phyloP scores from a whole-genome alignment of 305 asterid genomes.

The Solanum aculeatissimum region DNA sequence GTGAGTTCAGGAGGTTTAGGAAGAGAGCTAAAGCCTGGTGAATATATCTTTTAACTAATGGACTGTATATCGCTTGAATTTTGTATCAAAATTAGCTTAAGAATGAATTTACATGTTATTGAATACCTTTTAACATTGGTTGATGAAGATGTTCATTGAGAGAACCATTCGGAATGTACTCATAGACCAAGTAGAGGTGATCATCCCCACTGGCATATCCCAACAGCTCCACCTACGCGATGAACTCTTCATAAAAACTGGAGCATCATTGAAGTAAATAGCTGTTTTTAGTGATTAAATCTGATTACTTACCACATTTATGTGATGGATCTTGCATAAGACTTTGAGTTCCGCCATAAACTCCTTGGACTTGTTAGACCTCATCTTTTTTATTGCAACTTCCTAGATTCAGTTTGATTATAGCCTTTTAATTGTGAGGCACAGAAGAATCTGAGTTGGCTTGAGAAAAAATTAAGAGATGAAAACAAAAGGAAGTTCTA shows the following conservation, averaged over 20 bases:
- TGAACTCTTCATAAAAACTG: neutral
- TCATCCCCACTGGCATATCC: slow-evolving; percentile 86
- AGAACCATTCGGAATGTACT: slow-evolving; percentile 62
- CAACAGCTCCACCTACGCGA: slow-evolving; percentile 64
- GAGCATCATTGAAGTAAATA: neutral
- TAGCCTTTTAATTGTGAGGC: neutral
- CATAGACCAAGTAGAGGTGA: slow-evolving; percentile 73
- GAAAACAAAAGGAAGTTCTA: neutral
- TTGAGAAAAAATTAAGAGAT: neutral
- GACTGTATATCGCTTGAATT: neutral
- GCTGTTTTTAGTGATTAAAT: neutral
- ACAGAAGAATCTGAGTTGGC: neutral
- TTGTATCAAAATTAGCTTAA: neutral
- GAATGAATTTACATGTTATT: neutral
- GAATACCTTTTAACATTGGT: slow-evolving; percentile 60
- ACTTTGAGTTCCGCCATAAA: slow-evolving; percentile 79
- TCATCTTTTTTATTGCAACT: slow-evolving; percentile 85
- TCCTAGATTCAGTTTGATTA: slow-evolving; percentile 29
- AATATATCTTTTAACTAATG: neutral
- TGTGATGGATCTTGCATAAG: slow-evolving; percentile 82
- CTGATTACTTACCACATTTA: slow-evolving; percentile 58
- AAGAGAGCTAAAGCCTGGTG: neutral
- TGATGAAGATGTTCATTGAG: slow-evolving; percentile 74
- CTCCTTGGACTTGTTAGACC: slow-evolving; percentile 79
- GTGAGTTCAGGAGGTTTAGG: neutral